These are phyloP conservation scores for Volvox reticuliferus DNA, from an alignment of 139 green algal genomes.

Conservation along the genomic window DNA sequence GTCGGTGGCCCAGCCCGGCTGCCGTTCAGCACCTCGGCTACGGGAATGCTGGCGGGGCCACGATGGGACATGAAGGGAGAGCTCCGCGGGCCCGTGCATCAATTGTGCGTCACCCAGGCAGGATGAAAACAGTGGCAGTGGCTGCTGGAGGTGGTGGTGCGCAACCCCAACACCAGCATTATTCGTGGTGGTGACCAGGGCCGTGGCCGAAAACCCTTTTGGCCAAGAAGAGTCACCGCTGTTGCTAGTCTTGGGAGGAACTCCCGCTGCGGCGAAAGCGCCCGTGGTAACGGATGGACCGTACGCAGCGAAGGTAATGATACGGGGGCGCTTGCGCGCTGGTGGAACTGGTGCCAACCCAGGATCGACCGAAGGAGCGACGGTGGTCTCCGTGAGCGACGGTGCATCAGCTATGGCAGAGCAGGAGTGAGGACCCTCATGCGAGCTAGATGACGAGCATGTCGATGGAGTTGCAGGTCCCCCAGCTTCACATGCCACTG, in stretches of 20 bases:
- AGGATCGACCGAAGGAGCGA: background rate
- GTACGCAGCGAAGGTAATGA: slow-evolving; percentile 27
- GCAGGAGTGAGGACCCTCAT: background rate
- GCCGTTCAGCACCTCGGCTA: background rate
- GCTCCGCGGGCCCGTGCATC: background rate
- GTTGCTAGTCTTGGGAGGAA: background rate
- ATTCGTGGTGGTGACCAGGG: background rate
- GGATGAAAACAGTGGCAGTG: background rate
- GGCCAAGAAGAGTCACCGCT: background rate
- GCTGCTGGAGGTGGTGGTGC: background rate
- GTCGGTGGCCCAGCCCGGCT: slow-evolving; percentile 11
- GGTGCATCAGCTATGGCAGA: background rate
- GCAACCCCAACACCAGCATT: background rate
- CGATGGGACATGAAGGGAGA: background rate
- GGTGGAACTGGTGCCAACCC: background rate
- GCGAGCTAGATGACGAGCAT: slow-evolving; percentile 9
- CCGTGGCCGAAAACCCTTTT: background rate
- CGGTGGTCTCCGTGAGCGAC: background rate
- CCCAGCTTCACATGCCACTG: too few relatives aligned
- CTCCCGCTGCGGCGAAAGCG: too few relatives aligned
- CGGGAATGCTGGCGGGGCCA: background rate
- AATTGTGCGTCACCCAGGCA: background rate
- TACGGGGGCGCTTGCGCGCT: slow-evolving; percentile 10
- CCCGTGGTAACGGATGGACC: too few relatives aligned
- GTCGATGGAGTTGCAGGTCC: background rate